These are phyloP conservation scores for Podospora appendiculata DNA, from an alignment of 495 filamentous ascomycete genomes.

Conservation along the genomic window DNA sequence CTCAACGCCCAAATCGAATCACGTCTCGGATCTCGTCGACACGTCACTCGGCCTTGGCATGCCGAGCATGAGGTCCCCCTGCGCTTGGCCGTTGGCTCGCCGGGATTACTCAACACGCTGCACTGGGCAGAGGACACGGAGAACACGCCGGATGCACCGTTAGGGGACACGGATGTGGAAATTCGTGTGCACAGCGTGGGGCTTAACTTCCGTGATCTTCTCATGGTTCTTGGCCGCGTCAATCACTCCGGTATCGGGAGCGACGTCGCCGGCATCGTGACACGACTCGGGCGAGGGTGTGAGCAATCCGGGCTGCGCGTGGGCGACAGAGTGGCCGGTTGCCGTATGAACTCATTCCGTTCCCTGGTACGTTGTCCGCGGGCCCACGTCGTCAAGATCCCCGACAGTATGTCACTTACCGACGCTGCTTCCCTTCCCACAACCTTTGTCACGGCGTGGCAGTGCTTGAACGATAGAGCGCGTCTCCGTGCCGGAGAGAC, in stretches of 20 bases:
- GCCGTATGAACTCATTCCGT: not conserved
- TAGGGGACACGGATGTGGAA: slow-evolving; percentile 20
- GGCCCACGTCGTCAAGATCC: slow-evolving; percentile 16
- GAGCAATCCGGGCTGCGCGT: slow-evolving; percentile 10
- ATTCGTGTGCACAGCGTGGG: slow-evolving; percentile 18
- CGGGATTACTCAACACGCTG: slow-evolving; percentile 16
- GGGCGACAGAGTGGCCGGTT: slow-evolving; percentile 23
- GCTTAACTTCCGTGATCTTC: slow-evolving; percentile 30
- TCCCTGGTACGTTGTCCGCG: slow-evolving; percentile 1
- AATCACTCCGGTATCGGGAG: slow-evolving; percentile 20
- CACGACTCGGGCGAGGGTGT: slow-evolving; percentile 36
- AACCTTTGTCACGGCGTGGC: slow-evolving; percentile 42
- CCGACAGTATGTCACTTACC: slow-evolving; percentile 21
- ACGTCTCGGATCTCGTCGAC: not conserved
- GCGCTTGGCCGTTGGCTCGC: slow-evolving; percentile 11
- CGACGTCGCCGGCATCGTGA: slow-evolving; percentile 34
- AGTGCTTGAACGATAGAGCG: slow-evolving; percentile 34
- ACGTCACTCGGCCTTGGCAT: slow-evolving; percentile 11
- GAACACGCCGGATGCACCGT: slow-evolving; percentile 1
- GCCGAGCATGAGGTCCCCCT: not conserved
- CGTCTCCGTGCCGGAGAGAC: slow-evolving; percentile 34
- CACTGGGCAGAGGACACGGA: slow-evolving; percentile 18
- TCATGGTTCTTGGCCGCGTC: slow-evolving; percentile 34
- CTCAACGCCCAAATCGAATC: not conserved
- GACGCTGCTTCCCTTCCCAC: slow-evolving; percentile 22